Base-by-base conservation (phyloP, 2,329 filamentous ascomycete genomes). In the Neocatenulostroma microsporum region DNA sequence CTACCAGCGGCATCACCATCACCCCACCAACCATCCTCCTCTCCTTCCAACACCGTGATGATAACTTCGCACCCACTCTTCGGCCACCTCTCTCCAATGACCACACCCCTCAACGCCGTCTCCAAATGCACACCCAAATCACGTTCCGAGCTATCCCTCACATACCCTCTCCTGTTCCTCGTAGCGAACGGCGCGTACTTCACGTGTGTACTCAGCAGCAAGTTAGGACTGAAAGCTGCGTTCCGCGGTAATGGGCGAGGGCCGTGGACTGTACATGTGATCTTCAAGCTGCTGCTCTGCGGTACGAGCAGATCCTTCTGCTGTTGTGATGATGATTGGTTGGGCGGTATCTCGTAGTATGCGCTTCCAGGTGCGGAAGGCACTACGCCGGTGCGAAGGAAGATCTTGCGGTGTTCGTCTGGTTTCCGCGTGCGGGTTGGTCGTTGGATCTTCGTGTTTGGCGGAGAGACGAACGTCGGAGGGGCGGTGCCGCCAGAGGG, bases 31-130 rank as follows among this genome's bases (percentile, higher is more conserved):
- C 69, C 68, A 51, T 89, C 82, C 57, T 95, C 85, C 55, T 96
- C 91, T 3, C 86, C 89, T 63, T 98, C 91, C 13, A 98, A 70
- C 32, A 98, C 79, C 0, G 87, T 95, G 31, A 98, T 78, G 13
- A 94, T 81, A 26, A 98, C 80, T 58, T 98, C 91, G n/a, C 94
- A 80, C 29, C 86, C 88, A 59, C 86, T 94, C 69, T 98, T 98
- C n/a, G 91, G 91, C 85, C 89, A 98, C 40, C 89, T 73, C 58
- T 95, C 88, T 11, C 86, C 87, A 55, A 96, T 89, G 34, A 96
- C 79, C 6, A 86, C 84, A 1, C 89, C 89, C 21, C 87, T 76
- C 34, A 98, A 70, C 19, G 91, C 88, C 12, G 86, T 89, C 62
- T 96, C 88, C 3, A 98, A 69, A 58, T 96, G 89, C 9, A 88